phyloP scores from a whole-genome alignment of 2,329 filamentous ascomycete genomes.

The Trichoderma gracile region DNA sequence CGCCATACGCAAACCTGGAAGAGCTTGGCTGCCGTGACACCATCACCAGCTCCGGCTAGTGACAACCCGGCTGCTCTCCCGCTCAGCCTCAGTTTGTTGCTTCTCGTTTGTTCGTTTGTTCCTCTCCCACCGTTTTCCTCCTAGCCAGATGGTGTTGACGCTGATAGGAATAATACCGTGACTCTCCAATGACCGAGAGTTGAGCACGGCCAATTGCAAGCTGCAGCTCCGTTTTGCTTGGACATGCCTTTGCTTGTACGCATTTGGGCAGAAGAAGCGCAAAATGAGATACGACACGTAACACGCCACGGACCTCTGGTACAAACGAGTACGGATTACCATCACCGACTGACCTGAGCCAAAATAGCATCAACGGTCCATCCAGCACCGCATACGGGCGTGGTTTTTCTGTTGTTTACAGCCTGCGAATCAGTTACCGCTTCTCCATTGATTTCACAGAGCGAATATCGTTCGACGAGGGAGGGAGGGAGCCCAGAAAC shows the following conservation, averaged over 20 bases:
- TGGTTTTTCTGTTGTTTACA: neutral
- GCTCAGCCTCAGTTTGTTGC: neutral
- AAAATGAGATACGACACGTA: constrained; percentile 11
- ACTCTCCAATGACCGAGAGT: too few relatives aligned
- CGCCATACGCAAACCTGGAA: neutral
- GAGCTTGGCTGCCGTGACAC: constrained; percentile 20
- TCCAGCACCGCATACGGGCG: neutral
- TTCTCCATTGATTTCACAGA: too few relatives aligned
- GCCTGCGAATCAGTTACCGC: too few relatives aligned
- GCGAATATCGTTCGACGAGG: neutral
- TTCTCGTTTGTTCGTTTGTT: too few relatives aligned
- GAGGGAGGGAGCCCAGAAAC: neutral
- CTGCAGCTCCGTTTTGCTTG: too few relatives aligned
- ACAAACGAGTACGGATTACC: neutral
- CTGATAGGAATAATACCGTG: neutral
- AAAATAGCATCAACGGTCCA: neutral
- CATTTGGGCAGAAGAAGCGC: too few relatives aligned
- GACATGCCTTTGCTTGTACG: too few relatives aligned
- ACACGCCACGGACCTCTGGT: neutral
- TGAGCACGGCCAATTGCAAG: too few relatives aligned
- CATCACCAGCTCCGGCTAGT: constrained; percentile 4
- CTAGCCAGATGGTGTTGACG: neutral
- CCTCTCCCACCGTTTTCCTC: constrained; percentile 6
- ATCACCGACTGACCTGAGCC: neutral
- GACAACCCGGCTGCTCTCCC: constrained; percentile 18